Evolutionary conservation across 2,329 filamentous ascomycete genomes (phyloP), one percentile per base, ranked within the genome.

Genomic region (Phialophora macrospora): DNA sequence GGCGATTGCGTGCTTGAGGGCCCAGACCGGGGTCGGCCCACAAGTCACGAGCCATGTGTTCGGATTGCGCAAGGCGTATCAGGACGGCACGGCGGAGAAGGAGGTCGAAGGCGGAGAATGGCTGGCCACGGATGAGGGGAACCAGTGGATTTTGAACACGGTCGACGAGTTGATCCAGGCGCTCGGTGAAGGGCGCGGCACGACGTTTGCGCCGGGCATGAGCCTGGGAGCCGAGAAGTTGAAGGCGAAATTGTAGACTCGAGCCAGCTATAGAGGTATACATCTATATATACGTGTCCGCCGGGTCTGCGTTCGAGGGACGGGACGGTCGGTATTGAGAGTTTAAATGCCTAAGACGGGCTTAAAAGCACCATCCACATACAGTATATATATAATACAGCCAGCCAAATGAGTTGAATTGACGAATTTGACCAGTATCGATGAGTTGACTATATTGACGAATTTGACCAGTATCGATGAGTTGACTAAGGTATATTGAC

Each of bases 21-120:
- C 91, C 52, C 92, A 95, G 81, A 90, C 89, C 9, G 92, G 92
- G 0, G 92, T 95, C 0, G 92, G 88, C 0, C 92, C 91, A 0
- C 92, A 95, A 81, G 90, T 96, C 12, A 79, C 90, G 20, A 92
- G 88, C 70, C 92, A 96, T 77, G 83, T 95, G 0, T 94, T 93
- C 79, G 92, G 92, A 0, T 75, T 96, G 77, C 79, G 90, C 65
- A 95, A 95, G 80, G 90, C 87, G 0, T 82, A 90, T 59, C 87
- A 90, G 69, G 88, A 92, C 75, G 90, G 88, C 0, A 81, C 80
- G 22, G 83, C 77, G 76, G 83, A 78, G 44, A 75, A 78, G 58
- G 83, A 84, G 62, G 80, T 81, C 56, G 78, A 84, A 64, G 85
- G 82, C 1, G 84, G 82, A 1, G 78, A 80, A 71, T 90, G 87